Evolutionary conservation across 192 early-diverging fungal species (phyloP).

Genomic region (Linnemannia schmuckeri): DNA sequence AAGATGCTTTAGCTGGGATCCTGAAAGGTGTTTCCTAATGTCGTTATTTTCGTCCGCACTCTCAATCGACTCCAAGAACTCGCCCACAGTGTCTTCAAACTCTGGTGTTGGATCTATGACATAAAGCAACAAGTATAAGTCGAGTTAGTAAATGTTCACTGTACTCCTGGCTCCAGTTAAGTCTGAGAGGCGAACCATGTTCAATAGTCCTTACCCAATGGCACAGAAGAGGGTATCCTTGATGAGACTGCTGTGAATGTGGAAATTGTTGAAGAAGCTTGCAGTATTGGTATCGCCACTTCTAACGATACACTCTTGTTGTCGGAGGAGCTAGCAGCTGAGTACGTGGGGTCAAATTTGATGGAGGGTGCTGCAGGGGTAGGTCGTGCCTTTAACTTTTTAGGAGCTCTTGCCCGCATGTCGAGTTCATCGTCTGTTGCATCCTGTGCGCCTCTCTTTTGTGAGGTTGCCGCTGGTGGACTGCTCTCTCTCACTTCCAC

Average conservation of each 20-base stretch:
- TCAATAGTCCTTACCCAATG: not conserved
- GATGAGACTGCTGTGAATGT: not conserved
- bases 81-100: conserved; percentile 9
- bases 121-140: not conserved
- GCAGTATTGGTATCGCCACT: not conserved
- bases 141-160: not conserved
- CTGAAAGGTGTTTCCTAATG: not conserved
- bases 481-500: not conserved
- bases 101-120: not conserved
- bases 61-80: not conserved
- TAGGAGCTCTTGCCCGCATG: not conserved
- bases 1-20: conserved; percentile 14
- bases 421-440: conserved; percentile 14
- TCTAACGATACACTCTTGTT: not conserved
- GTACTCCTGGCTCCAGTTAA: not conserved
- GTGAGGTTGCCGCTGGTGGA: not conserved
- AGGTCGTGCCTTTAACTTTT: conserved; percentile 18
- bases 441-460: conserved; percentile 16
- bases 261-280: not conserved
- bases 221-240: not conserved
- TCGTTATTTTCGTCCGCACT: not conserved
- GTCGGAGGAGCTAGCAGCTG: not conserved
- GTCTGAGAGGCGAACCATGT: not conserved
- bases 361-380: not conserved
- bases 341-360: not conserved